Percentiles rank a stretch among this genome's conserved stretches.
Evolutionary conservation across 2,329 filamentous ascomycete genomes (phyloP).

Genomic region (Dactylellina cionopaga): DNA sequence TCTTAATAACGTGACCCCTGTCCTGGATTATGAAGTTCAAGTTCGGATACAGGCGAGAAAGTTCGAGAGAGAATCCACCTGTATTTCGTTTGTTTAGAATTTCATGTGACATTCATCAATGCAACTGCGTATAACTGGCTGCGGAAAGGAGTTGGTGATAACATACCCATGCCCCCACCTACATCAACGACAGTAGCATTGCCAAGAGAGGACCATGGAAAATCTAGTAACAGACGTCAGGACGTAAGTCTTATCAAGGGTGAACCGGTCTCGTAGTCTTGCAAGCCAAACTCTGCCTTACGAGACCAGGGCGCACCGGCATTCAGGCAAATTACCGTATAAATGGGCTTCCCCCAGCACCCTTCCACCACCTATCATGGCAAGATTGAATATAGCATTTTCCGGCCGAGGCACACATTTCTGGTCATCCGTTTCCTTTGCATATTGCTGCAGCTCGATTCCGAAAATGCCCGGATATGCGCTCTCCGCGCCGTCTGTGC

Average conservation of each 20-base stretch:
- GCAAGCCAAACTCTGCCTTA: too few species aligned
- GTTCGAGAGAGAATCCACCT: constrained; percentile 58
- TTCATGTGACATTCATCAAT: too few species aligned
- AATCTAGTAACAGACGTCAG: constrained; percentile 53
- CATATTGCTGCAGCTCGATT: constrained; percentile 54
- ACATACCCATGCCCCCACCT: constrained; percentile 58
- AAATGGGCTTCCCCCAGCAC: constrained; percentile 57
- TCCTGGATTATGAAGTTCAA: constrained; percentile 61
- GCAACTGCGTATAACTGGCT: too few species aligned
- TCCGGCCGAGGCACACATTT: constrained; percentile 55
- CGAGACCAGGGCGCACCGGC: too few species aligned
- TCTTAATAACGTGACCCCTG: constrained; percentile 56
- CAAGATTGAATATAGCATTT: constrained; percentile 55
- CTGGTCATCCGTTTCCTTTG: constrained; percentile 33
- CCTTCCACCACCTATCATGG: constrained; percentile 58
- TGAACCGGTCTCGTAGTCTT: too few species aligned
- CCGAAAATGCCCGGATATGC: constrained; percentile 51
- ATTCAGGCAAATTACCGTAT: constrained; percentile 54
- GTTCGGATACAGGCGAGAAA: constrained; percentile 58
- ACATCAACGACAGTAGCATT: constrained; percentile 57
- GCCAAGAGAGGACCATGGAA: constrained; percentile 56
- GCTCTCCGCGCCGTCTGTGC: constrained; percentile 22
- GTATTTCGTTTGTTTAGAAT: constrained; percentile 15
- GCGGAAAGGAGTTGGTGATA: too few species aligned
- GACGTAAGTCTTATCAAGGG: background rate